A percentile compares a stretch with the other conserved stretches of the same genome.
Conservation (phyloP, 345 rosid genomes). For the Populus simonii region DNA sequence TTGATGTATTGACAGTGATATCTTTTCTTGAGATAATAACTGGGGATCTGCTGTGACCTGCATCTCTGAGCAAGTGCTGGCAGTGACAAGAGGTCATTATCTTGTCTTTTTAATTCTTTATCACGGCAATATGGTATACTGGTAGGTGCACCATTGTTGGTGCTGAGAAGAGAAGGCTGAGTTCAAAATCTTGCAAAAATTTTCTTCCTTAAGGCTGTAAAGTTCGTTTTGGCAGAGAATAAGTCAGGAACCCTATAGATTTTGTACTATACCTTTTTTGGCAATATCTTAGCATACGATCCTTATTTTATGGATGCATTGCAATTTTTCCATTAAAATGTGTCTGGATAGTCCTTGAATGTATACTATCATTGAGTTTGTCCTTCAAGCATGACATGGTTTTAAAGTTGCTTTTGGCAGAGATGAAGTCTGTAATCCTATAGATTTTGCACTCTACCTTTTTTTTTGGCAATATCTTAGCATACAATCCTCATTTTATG, state of each 20-base stretch:
- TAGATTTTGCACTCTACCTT: constrained; percentile 26
- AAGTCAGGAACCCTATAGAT: constrained; percentile 13
- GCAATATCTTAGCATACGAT: constrained; percentile 14
- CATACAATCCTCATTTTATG: constrained; percentile 18
- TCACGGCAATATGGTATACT: constrained; percentile 4
- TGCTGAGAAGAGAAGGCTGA: constrained; percentile 18
- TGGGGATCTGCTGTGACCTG: constrained; percentile 9
- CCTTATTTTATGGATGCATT: constrained; percentile 18
- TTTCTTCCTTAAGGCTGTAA: constrained; percentile 17
- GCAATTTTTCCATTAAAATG: constrained; percentile 15
- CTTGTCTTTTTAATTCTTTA: not conserved
- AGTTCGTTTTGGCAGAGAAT: constrained; percentile 24
- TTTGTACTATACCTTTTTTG: constrained; percentile 26
- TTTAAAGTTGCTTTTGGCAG: constrained; percentile 20
- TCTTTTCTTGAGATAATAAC: constrained; percentile 12
- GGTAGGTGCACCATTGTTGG: constrained; percentile 5
- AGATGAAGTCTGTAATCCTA: constrained; percentile 12
- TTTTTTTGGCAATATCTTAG: constrained; percentile 3
- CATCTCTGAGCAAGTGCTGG: constrained; percentile 14
- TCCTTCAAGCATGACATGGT: not conserved
- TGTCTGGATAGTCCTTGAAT: constrained; percentile 5
- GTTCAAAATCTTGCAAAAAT: constrained; percentile 12
- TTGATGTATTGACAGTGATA: constrained; percentile 11
- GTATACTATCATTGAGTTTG: constrained; percentile 7
- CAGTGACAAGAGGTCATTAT: constrained; percentile 12